Evolutionary conservation across 208 protist genomes (phyloP).

Genomic region (Angomonas ambiguus): DNA sequence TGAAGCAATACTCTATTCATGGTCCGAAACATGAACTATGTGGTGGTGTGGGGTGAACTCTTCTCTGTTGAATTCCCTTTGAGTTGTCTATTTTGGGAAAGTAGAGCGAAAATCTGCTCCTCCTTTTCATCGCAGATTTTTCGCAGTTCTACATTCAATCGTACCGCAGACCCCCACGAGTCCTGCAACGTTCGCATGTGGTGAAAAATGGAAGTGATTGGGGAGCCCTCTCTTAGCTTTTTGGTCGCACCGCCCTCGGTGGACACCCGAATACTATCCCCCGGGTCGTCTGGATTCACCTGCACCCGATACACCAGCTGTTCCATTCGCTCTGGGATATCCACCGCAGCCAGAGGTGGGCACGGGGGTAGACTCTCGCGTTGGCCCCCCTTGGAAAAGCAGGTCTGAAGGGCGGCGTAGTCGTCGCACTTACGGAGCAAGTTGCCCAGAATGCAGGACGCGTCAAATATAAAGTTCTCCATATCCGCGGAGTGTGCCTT

Average conservation of each 20-base stretch:
- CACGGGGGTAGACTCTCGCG: constrained; percentile 9
- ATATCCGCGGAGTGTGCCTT: constrained; percentile 13
- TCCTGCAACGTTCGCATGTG: constrained; percentile 21
- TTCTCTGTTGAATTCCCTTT: not conserved
- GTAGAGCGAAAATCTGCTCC: not conserved
- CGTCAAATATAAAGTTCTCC: constrained; percentile 25
- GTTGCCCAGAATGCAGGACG: constrained; percentile 7
- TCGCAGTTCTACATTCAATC: constrained; percentile 29
- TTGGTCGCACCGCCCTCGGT: not conserved
- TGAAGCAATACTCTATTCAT: not conserved
- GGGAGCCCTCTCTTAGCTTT: constrained; percentile 22
- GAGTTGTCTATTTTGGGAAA: not conserved
- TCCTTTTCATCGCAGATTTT: constrained; percentile 23
- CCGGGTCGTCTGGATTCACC: not conserved
- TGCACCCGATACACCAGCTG: constrained; percentile 23
- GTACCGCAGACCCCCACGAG: constrained; percentile 21
- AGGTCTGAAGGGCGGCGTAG: constrained; percentile 17
- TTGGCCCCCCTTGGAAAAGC: constrained; percentile 19
- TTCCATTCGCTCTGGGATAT: constrained; percentile 10
- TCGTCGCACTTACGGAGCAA: constrained; percentile 18
- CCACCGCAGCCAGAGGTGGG: not conserved
- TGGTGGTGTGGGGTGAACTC: not conserved
- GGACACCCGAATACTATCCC: constrained; percentile 11
- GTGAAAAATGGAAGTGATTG: constrained; percentile 15
- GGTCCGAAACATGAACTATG: too few species aligned